Evolutionary conservation across 768 basidiomycete genomes (phyloP), one percentile per base, ranked within the genome.

Genomic region (Dendrothele bispora): DNA sequence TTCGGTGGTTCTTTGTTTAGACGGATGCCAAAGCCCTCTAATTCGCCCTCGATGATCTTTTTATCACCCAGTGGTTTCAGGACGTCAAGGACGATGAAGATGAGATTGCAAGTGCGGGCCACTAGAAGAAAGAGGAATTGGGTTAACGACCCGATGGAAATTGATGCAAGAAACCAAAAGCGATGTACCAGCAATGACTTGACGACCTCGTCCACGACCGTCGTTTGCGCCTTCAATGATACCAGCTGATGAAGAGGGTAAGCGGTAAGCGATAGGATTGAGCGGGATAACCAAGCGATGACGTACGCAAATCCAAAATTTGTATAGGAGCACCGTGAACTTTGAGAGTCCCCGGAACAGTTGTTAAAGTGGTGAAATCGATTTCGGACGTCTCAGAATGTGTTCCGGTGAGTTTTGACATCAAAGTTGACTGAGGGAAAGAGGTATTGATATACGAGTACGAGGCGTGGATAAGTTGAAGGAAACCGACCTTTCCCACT

Each of bases 171-270:
- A 43, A 46, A 39, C 30, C n/a, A n/a, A n/a, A 46, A 50, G 51
- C 38, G 43, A 60, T 44, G 56, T 77, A 89, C 87, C 88, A 47
- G 89, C 89, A 59, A 88, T 90, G 43, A 89, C 86, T 79, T 98
- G 95, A 55, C 91, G 86, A 78, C 95, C 95, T 76, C 95, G 75
- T 66, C 95, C 95, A 64, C 90, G 83, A 45, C 95, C 95, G 57
- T 97, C 95, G 60, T 93, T 92, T 22, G 95, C 95, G 57, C 95
- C 95, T 65, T 98, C 95, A 53, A 98, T 97, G 54, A 98, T 98
- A 75, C 97, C 95, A 54, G 93, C 87, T 91, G n/a, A n/a, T 53
- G 56, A 46, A 32, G 12, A 24, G n/a, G 38, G 17, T n/a, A n/a
- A n/a, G n/a, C n/a, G n/a, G n/a, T n/a, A n/a, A n/a, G n/a, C n/a